These are phyloP conservation scores for Diaporthe vexans DNA, from an alignment of 2,329 filamentous ascomycete species.

Conservation along the genomic window DNA sequence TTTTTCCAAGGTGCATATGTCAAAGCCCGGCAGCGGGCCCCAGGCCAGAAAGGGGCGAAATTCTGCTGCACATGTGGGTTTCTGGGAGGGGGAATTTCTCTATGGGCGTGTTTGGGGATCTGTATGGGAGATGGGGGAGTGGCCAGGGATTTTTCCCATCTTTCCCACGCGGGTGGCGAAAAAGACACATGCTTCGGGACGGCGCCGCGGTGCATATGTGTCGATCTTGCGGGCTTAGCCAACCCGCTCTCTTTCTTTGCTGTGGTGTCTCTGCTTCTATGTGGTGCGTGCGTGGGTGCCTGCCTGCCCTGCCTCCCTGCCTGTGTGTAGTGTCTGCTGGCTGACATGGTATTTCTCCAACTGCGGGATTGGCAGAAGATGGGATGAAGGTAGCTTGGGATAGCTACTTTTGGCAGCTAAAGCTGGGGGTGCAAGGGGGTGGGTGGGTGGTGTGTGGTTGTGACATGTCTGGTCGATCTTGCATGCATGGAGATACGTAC, in stretches of 20 bases:
- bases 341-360: slow-evolving; percentile 5
- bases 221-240: slow-evolving; percentile 2
- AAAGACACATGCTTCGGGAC: slow-evolving; percentile 1
- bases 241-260: neutral
- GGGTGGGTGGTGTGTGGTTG: neutral
- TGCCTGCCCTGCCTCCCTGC: no score
- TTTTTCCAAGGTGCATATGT: slow-evolving; percentile 14
- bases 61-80: neutral
- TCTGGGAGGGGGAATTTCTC: no score
- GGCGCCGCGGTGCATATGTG: slow-evolving; percentile 17
- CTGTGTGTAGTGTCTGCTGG: neutral
- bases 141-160: no score
- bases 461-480: slow-evolving; percentile 13
- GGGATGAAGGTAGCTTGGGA: slow-evolving; percentile 33
- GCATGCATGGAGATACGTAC: slow-evolving; percentile 31
- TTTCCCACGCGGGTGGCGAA: slow-evolving; percentile 12
- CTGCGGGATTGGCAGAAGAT: slow-evolving; percentile 16
- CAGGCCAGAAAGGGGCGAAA: neutral
- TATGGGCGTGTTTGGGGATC: no score
- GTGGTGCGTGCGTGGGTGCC: no score
- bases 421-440: neutral
- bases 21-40: slow-evolving; percentile 19
- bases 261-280: no score
- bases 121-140: no score
- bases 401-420: slow-evolving; percentile 25